These are phyloP conservation scores for Chlamydomonas schloesseri DNA, from an alignment of 139 green algal species.

Conservation along the genomic window DNA sequence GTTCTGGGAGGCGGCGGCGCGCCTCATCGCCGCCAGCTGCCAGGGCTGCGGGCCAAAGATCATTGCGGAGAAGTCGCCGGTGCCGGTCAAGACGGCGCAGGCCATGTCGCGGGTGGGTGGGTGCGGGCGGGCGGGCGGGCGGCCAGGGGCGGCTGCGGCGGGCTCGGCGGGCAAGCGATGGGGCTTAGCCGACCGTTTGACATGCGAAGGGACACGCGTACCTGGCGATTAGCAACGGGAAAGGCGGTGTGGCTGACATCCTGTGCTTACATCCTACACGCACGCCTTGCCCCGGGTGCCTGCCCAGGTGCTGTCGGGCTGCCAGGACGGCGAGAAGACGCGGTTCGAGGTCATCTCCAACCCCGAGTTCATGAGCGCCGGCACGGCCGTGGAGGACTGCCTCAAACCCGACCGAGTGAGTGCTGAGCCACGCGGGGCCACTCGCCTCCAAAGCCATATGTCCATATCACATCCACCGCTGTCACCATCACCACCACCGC, in stretches of 20 bases:
- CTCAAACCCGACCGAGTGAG: slow-evolving; percentile 77
- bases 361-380: slow-evolving; percentile 89
- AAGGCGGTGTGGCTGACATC: too few species aligned
- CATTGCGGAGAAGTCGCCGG: slow-evolving; percentile 98
- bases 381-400: slow-evolving; percentile 86
- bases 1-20: slow-evolving; percentile 96
- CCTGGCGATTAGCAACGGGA: too few species aligned
- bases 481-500: too few species aligned
- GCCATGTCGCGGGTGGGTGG: slow-evolving; percentile 89
- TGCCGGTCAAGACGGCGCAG: slow-evolving; percentile 98
- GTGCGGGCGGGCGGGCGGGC: too few species aligned
- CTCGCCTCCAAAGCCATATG: too few species aligned
- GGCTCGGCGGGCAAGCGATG: too few species aligned
- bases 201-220: too few species aligned
- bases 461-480: not conserved
- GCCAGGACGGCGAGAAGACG: slow-evolving; percentile 65
- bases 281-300: too few species aligned
- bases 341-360: slow-evolving; percentile 95
- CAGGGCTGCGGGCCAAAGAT: slow-evolving; percentile 78
- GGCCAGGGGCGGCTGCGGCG: too few species aligned
- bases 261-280: too few species aligned
- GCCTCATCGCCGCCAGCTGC: slow-evolving; percentile 82
- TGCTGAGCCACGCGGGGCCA: too few species aligned
- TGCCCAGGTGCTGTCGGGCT: slow-evolving; percentile 14
- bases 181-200: too few species aligned